Evolutionary conservation across 2,329 filamentous ascomycete genomes (phyloP).

Genomic region (Exophiala sp.): DNA sequence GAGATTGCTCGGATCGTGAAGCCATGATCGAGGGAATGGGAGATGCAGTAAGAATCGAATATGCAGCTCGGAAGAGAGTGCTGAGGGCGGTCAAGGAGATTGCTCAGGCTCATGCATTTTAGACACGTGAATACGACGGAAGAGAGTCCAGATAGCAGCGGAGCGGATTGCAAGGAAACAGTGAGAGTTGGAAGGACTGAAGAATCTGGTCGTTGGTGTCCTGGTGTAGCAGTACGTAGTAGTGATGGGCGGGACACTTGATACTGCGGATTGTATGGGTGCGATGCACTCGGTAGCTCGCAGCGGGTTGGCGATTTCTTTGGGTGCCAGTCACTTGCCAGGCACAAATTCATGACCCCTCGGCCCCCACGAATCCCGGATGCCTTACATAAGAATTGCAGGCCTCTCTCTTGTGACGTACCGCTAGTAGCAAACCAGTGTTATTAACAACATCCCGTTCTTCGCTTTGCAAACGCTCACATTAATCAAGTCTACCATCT

Average conservation of each 20-base stretch:
- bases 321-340: not conserved
- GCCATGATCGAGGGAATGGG: constrained; percentile 13
- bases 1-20: constrained; percentile 22
- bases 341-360: not conserved
- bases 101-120: constrained; percentile 9
- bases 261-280: not conserved
- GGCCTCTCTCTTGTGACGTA: constrained; percentile 1
- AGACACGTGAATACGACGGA: constrained; percentile 7
- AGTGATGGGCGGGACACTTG: not conserved
- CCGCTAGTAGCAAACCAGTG: no score
- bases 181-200: not conserved
- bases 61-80: not conserved
- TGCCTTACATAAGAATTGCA: not conserved
- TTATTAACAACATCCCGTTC: no score
- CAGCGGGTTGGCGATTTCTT: not conserved
- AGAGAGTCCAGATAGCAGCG: not conserved
- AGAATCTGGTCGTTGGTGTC: not conserved
- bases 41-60: constrained; percentile 3
- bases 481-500: no score
- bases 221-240: not conserved
- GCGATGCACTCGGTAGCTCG: not conserved
- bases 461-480: no score
- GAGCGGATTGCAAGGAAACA: not conserved
- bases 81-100: constrained; percentile 9
- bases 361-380: not conserved